Percentiles rank a stretch among this genome's conserved stretches.
These are phyloP conservation scores for Tylopilus sp. DNA, from an alignment of 768 basidiomycete species.

Conservation along the genomic window DNA sequence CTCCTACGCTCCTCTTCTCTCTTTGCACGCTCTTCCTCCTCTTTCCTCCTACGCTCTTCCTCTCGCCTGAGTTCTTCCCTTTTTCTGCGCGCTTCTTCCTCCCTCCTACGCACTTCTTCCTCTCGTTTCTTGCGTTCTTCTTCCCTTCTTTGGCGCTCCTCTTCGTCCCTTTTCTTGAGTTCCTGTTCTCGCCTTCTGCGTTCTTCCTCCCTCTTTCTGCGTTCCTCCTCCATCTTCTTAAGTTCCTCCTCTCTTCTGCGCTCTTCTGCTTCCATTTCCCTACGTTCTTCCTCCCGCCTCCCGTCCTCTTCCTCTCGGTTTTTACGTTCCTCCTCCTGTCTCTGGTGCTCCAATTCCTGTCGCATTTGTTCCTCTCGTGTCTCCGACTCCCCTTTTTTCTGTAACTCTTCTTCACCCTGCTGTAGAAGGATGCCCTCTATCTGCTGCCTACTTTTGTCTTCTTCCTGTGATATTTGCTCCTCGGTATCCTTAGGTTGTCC, in stretches of 20 bases:
- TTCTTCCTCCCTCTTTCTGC: constrained; percentile 7
- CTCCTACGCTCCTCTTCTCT: constrained; percentile 35
- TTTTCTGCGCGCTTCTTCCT: constrained; percentile 27
- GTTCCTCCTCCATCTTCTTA: background rate
- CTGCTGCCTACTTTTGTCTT: background rate
- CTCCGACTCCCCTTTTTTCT: background rate
- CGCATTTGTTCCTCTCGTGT: constrained; percentile 4
- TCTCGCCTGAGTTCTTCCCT: too few relatives aligned
- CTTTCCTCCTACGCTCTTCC: constrained; percentile 9
- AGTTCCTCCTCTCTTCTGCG: background rate
- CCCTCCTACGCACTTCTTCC: background rate
- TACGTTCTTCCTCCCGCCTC: constrained; percentile 30
- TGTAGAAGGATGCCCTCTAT: constrained; percentile 1
- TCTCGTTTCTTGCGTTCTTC: constrained; percentile 5
- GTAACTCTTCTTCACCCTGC: constrained; percentile 3
- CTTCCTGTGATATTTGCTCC: background rate
- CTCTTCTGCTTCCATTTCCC: background rate
- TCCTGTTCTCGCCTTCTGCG: constrained; percentile 14
- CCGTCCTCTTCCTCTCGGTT: constrained; percentile 11
- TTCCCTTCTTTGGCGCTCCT: constrained; percentile 31
- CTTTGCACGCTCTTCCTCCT: constrained; percentile 12
- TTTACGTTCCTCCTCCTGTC: background rate
- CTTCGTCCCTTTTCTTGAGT: constrained; percentile 9
- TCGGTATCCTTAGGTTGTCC: background rate
- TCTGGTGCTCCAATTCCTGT: constrained; percentile 16